Evolutionary conservation across 768 basidiomycete species (phyloP), one percentile per base, ranked within the genome.

Genomic region (Candolleomyces eurysporus): DNA sequence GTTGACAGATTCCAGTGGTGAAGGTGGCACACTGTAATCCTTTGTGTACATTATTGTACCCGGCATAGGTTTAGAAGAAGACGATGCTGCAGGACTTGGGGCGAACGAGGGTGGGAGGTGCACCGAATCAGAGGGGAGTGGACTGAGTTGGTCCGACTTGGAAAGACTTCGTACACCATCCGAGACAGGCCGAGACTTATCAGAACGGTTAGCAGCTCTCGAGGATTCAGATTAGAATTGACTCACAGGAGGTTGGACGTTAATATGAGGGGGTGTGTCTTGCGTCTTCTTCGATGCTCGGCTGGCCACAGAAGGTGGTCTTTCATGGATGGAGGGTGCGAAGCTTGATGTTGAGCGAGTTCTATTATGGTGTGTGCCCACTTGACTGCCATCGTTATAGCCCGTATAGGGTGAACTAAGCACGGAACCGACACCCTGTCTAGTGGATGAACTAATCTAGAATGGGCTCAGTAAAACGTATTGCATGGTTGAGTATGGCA

Each of bases 231-330:
- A 17, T n/a, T 40, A 19, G 7, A 45, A 11, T 40, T 42, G 21
- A 69, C 72, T 61, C 66, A 80, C 79, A 16, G 78, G 78, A 48
- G 78, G 73, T 60, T 75, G 72, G 21, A 79, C 65, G 21, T 60
- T 72, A 58, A 79, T 77, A 19, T 68, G 32, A 31, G 57, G 69
- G 0, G 72, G 74, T 17, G 71, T 64, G 36, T 68, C 67, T 46
- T 68, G 70, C n/a, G 62, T 58, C 14, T 42, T 71, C 39, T 56
- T 61, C 48, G 59, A 51, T 10, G 60, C 31, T 36, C 58, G 31
- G 22, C 46, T 42, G 13, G 36, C 39, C 16, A 42, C 58, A 19
- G 54, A 59, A 22, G 57, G 46, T 22, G 54, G 43, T 55, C 51
- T 48, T 26, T 58, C 57, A 50, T 54, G 51, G 42, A 30, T 54